Conservation (phyloP, 2,329 filamentous ascomycete species). For the Penicillium sp. region DNA sequence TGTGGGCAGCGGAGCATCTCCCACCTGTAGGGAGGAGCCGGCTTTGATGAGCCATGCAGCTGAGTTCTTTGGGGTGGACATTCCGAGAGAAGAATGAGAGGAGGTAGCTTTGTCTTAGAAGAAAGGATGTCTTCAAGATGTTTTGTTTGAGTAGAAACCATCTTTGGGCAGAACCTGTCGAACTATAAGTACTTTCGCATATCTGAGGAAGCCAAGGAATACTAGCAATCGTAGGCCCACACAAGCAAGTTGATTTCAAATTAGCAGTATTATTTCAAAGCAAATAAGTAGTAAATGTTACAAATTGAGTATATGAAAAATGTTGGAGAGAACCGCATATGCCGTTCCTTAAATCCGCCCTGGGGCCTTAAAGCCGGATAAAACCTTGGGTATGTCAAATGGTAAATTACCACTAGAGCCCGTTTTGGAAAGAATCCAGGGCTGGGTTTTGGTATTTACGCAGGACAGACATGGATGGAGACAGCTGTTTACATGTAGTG, state of each 20-base stretch:
- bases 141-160: neutral
- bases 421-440: neutral
- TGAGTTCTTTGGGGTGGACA: neutral
- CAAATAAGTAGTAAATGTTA: neutral
- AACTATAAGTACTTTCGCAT: neutral
- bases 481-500: neutral
- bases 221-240: too few relatives aligned
- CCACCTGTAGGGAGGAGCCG: neutral
- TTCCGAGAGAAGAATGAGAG: neutral
- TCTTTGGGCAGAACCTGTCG: neutral
- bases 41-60: neutral
- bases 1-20: neutral
- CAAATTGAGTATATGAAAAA: neutral
- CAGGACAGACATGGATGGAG: neutral
- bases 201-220: too few relatives aligned
- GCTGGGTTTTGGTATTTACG: neutral
- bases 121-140: neutral
- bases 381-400: too few relatives aligned
- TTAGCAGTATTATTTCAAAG: neutral
- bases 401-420: neutral
- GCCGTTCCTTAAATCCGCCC: neutral
- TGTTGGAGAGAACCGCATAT: neutral
- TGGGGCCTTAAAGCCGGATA: neutral
- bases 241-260: neutral
- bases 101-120: neutral